Base-by-base conservation (phyloP, 768 basidiomycete genomes). In the Boletus coccyginus region DNA sequence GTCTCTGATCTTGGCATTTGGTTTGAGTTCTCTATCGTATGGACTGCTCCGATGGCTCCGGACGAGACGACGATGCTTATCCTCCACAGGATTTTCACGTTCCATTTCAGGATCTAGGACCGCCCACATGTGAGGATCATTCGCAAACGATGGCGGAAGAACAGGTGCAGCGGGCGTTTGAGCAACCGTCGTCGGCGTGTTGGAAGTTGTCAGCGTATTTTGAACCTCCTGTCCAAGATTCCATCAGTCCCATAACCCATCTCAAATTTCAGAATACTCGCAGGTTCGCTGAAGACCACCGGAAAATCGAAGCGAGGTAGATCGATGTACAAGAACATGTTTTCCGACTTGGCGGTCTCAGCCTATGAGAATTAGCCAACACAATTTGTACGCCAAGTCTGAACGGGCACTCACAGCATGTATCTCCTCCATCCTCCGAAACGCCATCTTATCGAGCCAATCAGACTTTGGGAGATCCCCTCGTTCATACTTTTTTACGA, bases 281-380 rank as follows among this genome's bases (percentile, higher is more conserved):
- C 92, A 10, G 90, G 84, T 75, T 99, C 96, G 60, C 88, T 92
- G 70, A 90, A 99, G 52, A 98, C 87, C 19, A 99, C 89, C 0
- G 97, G 97, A 68, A 98, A 98, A 68, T 98, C 96, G 67, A 98
- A 99, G 36, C 93, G 84, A 1, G 95, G 97, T 27, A 98, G 70
- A 74, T 98, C 97, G 43, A 98, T 87, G 71, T 98, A 98, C 12
- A 98, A 81, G 70, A 92, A 98, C n/a, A 98, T 77, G 64, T 93
- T 91, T 56, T 94, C 86, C 1, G 94, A 96, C 70, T 94, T 95
- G 61, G 86, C 86, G 0, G 93, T 86, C 72, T 97, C 95, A 7
- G 87, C 86, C 93, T 98, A 60, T 0, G n/a, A 33, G 7, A 35
- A 43, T 48, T 7, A 46, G 40, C n/a, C 19, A 41, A 58, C 31